phyloP scores from a whole-genome alignment of 306 rosid species.

The Rosa multiflora region DNA sequence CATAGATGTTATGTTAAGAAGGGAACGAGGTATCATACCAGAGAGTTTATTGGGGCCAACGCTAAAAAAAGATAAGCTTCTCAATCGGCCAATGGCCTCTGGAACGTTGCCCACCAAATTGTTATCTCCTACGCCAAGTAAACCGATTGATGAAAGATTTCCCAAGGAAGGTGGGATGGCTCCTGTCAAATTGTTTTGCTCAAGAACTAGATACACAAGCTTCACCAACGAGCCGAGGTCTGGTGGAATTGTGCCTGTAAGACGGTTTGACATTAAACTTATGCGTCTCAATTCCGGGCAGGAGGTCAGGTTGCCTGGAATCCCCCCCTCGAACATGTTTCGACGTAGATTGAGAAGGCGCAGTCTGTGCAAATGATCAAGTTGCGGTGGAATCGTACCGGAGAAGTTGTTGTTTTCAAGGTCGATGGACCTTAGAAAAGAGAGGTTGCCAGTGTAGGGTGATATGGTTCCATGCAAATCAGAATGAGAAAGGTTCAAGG shows the following conservation, averaged over 20 bases:
- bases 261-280: not conserved
- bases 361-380: not conserved
- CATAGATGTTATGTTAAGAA: slow-evolving; percentile 13
- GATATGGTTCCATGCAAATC: not conserved
- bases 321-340: not conserved
- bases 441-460: not conserved
- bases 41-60: slow-evolving; percentile 29
- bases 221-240: not conserved
- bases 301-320: not conserved
- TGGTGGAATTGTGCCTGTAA: not conserved
- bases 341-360: fast-evolving
- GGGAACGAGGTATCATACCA: slow-evolving; percentile 38
- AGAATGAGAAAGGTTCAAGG: not conserved
- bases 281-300: not conserved
- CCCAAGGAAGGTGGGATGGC: not conserved
- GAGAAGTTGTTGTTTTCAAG: not conserved
- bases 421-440: not conserved
- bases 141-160: not conserved
- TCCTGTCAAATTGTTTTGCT: not conserved
- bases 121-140: fast-evolving
- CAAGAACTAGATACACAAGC: not conserved
- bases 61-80: not conserved
- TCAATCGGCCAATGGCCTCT: not conserved
- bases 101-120: not conserved
- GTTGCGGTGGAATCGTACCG: not conserved